Evolutionary conservation across 2,329 filamentous ascomycete genomes (phyloP).

Genomic region (Phaeosphaeriaceae sp.): DNA sequence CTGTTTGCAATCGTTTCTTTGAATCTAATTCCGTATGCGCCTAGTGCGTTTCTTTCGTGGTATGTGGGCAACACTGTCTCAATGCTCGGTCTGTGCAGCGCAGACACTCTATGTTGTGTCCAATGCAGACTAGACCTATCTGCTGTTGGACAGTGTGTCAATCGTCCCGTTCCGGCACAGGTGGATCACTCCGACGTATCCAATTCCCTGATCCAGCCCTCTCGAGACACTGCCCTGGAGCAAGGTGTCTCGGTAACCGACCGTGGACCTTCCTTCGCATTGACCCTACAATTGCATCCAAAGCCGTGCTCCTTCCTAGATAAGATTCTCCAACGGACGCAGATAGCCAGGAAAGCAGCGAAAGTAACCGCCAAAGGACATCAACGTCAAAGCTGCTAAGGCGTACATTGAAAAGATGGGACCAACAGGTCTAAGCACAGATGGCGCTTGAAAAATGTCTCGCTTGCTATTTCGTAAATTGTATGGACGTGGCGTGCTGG

Average conservation of each 20-base stretch:
- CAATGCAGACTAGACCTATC: background rate
- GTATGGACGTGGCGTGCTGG: background rate
- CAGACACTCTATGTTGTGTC: background rate
- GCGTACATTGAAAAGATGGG: background rate
- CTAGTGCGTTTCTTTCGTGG: background rate
- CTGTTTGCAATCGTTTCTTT: background rate
- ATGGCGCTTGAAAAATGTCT: background rate
- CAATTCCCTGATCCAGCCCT: background rate
- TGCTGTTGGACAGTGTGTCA: background rate
- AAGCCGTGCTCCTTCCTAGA: background rate
- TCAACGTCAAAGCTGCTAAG: background rate
- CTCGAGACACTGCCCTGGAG: background rate
- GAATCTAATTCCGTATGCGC: background rate
- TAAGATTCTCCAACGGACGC: background rate
- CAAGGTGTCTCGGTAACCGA: background rate
- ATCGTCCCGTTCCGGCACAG: background rate
- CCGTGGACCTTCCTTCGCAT: background rate
- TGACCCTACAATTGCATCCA: background rate
- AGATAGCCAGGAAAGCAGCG: background rate
- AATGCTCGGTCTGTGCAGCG: background rate
- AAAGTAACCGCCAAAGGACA: background rate
- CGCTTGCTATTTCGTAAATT: slow-evolving; percentile 1
- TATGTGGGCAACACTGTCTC: background rate
- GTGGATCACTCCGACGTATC: background rate
- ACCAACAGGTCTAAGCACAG: background rate